Evolutionary conservation across 805 yeast genomes (phyloP), one percentile per base, ranked within the genome.

Genomic region (Candida namnaoensis): DNA sequence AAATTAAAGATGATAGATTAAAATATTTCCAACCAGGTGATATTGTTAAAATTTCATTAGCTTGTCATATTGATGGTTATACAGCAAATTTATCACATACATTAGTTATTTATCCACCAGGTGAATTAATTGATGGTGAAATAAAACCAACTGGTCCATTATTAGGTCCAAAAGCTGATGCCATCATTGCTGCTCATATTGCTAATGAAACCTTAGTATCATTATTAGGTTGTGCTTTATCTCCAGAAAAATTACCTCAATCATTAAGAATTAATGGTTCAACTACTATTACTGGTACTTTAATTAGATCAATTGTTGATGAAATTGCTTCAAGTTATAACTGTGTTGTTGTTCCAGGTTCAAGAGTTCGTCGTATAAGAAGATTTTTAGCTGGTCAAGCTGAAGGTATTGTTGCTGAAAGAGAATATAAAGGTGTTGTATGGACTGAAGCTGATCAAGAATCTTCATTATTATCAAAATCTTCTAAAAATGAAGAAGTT

Each of bases 321-420:
- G 72, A 80, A n/a, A 72, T 93, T 54, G 98, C 96, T n/a, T 74
- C 73, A 44, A 69, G 82, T 1, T 93, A 80, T 66, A 78, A 83
- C 59, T 88, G 96, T 69, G 71, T 71, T 44, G 88, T 93, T 41
- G 88, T 86, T 33, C 98, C 98, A 28, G 95, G 96, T 0, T 86
- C 96, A 23, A 81, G 87, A 60, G 85, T 93, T 36, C 82, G 99
- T 66, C 77, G 96, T 61, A 74, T 90, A 44, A 78, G 96, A 69
- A 78, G 98, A 58, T 93, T 91, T 55, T 76, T 93, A 57, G 95
- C 95, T 34, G 99, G 99, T 41, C 99, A 93, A 69, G 82, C 90
- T 44, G 95, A 88, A 57, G 93, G 88, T 58, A 69, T 88, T 42
- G 93, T 88, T 48, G 91, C 90, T 34, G 99, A 91, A 67, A 76